Evolutionary conservation across 176 grass and related monocot species (phyloP), one percentile per base, ranked within the genome.

Genomic region (Avena sativa): DNA sequence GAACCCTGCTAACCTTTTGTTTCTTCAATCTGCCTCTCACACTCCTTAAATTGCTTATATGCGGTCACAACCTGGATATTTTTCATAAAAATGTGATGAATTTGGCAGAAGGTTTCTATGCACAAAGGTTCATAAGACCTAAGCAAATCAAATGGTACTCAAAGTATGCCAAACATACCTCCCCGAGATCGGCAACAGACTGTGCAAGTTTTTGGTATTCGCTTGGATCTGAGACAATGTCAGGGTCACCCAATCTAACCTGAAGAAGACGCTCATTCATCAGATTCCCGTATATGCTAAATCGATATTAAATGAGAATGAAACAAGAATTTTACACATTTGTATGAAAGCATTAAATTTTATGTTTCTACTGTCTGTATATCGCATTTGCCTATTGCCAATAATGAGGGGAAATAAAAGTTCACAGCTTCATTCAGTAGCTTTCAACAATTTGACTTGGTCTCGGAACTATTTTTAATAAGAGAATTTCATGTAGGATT

Each of bases 171-270:
- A 74, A 64, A 73, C 92, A 94, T 93, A 94, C 96, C 91, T 94
- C 88, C 64, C 95, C 93, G 4, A 98, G 88, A 74, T 95, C 96
- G 87, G 93, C 43, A 15, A 95, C 90, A 52, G 96, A 98, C 53
- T 98, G 96, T 23, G 96, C 93, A 57, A 95, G 88, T 87, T 94
- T 98, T 88, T 98, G 96, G 85, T 98, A 98, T 67, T 94, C 93
- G 1, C 83, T 93, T 56, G 88, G 96, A 92, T 98, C 91, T 32
- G 96, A 95, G 28, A 91, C 84, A 63, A 95, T 81, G 82, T 92
- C 96, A 88, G 96, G 96, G 87, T 98, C 96, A 47, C 90, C 96
- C 87, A 98, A 87, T 89, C 93, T 95, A 88, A 94, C 86, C 96
- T 98, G 89, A 86, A 87, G 51, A 46, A 83, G 57, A 88, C 28